Conservation (phyloP, 371 early-diverging fungal genomes). For the Zychaea mexicana region DNA sequence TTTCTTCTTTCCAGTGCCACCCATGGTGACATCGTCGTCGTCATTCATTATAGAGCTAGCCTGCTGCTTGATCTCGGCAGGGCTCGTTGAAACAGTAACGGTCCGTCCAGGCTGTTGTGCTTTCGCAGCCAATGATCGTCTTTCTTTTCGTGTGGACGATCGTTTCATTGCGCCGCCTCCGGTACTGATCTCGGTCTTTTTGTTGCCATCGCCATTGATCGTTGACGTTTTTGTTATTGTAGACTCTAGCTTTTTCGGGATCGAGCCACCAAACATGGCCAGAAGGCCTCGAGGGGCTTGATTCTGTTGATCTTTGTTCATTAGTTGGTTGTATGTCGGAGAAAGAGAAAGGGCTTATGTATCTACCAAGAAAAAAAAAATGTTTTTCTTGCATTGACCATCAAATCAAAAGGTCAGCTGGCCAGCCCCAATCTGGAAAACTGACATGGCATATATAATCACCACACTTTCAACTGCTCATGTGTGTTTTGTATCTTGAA, state of each 20-base stretch:
- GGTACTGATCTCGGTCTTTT: neutral
- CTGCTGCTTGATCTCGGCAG: constrained; percentile 11
- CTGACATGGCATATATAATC: no score
- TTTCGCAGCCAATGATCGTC: constrained; percentile 22
- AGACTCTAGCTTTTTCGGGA: constrained; percentile 2
- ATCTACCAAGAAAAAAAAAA: neutral
- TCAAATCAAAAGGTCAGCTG: no score
- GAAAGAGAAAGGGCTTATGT: neutral
- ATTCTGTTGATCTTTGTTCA: constrained; percentile 1
- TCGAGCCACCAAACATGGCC: constrained; percentile 36
- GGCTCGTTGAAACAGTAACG: constrained; percentile 28
- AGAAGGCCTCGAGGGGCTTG: constrained; percentile 27
- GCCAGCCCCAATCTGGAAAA: no score
- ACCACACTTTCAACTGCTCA: no score
- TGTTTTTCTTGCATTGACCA: neutral
- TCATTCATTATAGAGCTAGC: constrained; percentile 12
- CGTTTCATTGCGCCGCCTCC: constrained; percentile 30
- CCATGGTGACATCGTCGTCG: constrained; percentile 37
- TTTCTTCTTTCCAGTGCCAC: constrained; percentile 35
- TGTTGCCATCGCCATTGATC: constrained; percentile 4
- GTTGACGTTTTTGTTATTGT: neutral
- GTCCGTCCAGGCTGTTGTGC: constrained; percentile 27
- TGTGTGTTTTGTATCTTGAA: no score
- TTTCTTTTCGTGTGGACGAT: constrained; percentile 16
- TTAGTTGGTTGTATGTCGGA: no score